Conservation (phyloP, 805 yeast species). For the Saturnispora mendoncae region DNA sequence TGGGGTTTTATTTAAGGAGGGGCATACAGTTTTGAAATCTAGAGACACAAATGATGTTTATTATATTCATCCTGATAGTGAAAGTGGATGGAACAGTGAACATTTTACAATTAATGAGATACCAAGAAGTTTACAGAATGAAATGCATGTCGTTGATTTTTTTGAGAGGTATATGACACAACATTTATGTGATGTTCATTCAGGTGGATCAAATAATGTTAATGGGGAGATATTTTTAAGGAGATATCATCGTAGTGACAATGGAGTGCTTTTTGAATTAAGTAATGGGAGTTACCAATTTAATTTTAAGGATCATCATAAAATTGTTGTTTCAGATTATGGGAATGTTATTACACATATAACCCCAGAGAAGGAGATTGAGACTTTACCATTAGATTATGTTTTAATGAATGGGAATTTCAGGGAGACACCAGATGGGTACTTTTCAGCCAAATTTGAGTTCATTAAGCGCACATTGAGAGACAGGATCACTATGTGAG, state of each 20-base stretch:
- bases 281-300: constrained; percentile 90
- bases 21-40: constrained; percentile 69
- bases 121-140: constrained; percentile 49
- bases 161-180: constrained; percentile 90
- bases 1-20: constrained; percentile 84
- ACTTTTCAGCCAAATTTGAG: constrained; percentile 40
- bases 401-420: constrained; percentile 38
- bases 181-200: constrained; percentile 73
- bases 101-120: constrained; percentile 35
- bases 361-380: constrained; percentile 64
- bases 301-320: constrained; percentile 92
- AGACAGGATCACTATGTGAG: constrained; percentile 25
- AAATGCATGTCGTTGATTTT: constrained; percentile 77
- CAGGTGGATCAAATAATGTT: constrained; percentile 36
- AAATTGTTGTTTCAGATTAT: constrained; percentile 66
- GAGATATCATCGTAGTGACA: constrained; percentile 70
- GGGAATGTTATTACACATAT: constrained; percentile 76
- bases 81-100: constrained; percentile 46
- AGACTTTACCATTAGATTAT: constrained; percentile 49
- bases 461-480: constrained; percentile 62
- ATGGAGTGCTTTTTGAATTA: constrained; percentile 84
- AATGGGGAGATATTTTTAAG: constrained; percentile 51
- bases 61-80: constrained; percentile 44
- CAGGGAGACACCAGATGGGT: constrained; percentile 35
- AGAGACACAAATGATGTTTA: constrained; percentile 56